Conservation (phyloP, 805 yeast species). For the Jamesozyma jinghongensis region DNA sequence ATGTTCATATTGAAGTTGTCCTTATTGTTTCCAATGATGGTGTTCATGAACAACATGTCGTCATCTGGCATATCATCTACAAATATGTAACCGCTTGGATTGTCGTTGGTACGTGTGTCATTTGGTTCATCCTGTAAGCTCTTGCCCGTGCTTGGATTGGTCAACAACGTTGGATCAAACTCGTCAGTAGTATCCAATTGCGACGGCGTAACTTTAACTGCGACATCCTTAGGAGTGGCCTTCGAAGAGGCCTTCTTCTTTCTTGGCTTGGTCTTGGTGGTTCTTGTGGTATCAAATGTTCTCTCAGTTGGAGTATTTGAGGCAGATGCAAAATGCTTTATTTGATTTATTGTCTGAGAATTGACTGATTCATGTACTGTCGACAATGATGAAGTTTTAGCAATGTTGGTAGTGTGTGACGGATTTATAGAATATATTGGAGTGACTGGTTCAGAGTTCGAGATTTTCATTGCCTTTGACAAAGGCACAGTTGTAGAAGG, state of each 20-base stretch:
- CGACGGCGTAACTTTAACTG: neutral
- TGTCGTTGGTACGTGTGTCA: neutral
- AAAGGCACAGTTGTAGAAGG: neutral
- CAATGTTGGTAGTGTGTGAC: neutral
- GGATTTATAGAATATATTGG: conserved; percentile 5
- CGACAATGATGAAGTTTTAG: conserved; percentile 1
- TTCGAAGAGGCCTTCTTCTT: neutral
- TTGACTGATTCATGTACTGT: conserved; percentile 3
- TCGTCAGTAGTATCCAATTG: neutral
- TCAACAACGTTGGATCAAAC: neutral
- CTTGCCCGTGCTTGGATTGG: neutral
- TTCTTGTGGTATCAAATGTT: neutral
- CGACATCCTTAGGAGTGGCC: neutral
- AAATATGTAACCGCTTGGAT: conserved; percentile 2
- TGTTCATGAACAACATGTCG: conserved; percentile 6
- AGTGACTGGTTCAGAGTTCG: conserved; percentile 9
- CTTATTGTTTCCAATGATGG: conserved; percentile 5
- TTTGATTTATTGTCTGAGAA: too few relatives aligned
- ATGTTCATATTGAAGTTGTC: conserved; percentile 4
- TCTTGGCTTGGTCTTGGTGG: neutral
- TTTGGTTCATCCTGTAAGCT: neutral
- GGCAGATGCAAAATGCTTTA: neutral
- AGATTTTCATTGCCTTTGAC: neutral
- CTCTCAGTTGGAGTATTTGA: neutral
- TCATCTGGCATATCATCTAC: conserved; percentile 3